phyloP scores from a whole-genome alignment of 495 filamentous ascomycete genomes.

The Aspergillus indologenus region DNA sequence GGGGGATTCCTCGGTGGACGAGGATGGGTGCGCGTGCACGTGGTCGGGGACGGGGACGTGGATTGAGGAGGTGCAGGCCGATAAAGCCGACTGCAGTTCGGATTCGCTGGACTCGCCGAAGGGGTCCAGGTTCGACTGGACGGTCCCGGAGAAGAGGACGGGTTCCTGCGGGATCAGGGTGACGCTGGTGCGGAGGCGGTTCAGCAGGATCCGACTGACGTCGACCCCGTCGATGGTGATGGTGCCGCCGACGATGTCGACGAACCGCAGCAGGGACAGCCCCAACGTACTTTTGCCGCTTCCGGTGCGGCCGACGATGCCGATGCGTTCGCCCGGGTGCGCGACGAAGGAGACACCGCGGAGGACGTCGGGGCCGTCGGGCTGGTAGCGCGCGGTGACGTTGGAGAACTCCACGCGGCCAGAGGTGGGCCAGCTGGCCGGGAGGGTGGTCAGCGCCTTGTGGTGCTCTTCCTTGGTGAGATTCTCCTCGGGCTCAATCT shows the following conservation, averaged over 20 bases:
- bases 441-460: constrained; percentile 34
- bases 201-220: constrained; percentile 48
- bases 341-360: constrained; percentile 50
- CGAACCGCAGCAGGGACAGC: constrained; percentile 54
- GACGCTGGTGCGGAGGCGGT: constrained; percentile 53
- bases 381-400: constrained; percentile 48
- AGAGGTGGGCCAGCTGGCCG: constrained; percentile 44
- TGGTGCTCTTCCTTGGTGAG: constrained; percentile 16
- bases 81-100: constrained; percentile 45
- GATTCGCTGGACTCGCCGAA: constrained; percentile 41
- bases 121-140: constrained; percentile 56
- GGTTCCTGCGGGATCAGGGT: constrained; percentile 63
- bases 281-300: constrained; percentile 62
- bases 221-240: constrained; percentile 55
- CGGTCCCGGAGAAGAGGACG: constrained; percentile 54
- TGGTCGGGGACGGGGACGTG: constrained; percentile 36
- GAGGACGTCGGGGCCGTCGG: constrained; percentile 46
- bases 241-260: constrained; percentile 39
- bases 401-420: constrained; percentile 49
- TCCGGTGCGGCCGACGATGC: constrained; percentile 61
- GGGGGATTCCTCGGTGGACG: background rate
- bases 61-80: constrained; percentile 36
- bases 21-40: constrained; percentile 5
- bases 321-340: constrained; percentile 51
- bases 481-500: constrained; percentile 44